Evolutionary conservation across 2,329 filamentous ascomycete species (phyloP), one percentile per base, ranked within the genome.

Genomic region (Pseudovirgaria hyperparasitica): DNA sequence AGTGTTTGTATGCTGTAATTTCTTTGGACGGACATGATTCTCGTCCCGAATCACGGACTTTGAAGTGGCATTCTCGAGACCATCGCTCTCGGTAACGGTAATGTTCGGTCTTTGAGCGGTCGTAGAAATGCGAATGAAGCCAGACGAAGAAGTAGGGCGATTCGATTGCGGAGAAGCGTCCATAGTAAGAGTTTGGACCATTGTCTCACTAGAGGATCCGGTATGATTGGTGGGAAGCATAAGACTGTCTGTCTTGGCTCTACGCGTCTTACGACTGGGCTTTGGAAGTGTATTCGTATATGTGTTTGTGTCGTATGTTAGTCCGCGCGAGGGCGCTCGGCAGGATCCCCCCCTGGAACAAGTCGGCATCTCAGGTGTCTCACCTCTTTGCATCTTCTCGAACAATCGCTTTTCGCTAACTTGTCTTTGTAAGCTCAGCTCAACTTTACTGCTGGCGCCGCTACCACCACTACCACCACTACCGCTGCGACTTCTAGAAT

Each of bases 401-500:
- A 50, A 46, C 20, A 55, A 31, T 19, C 53, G 46, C 20, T 42
- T 43, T 9, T 46, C 43, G 39, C 56, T 61, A 26, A 54, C 46
- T 29, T 55, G 53, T 7, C 50, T 45, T 32, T 49, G 48, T 21
- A 55, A 34, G 23, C 46, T 52, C 31, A 51, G 26, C 25, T 55
- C 51, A 5, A 48, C 40, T 25, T 55, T 49, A 30, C 58, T 62
- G 37, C 52, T 57, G 12, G 48, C 47, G 6, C 50, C 45, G 25
- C 53, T 56, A 6, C 48, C 51, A n/a, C n/a, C n/a, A n/a, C n/a
- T n/a, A n/a, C n/a, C n/a, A n/a, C n/a, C n/a, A n/a, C n/a, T n/a
- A n/a, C 34, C 39, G 44, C 72, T 80, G 19, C 62, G 61, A 37
- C 70, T 76, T 28, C 75, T 61, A 5, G 23, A 23, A 4, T 37